Evolutionary conservation across 345 rosid species (phyloP).

Genomic region (Citrus reticulata): DNA sequence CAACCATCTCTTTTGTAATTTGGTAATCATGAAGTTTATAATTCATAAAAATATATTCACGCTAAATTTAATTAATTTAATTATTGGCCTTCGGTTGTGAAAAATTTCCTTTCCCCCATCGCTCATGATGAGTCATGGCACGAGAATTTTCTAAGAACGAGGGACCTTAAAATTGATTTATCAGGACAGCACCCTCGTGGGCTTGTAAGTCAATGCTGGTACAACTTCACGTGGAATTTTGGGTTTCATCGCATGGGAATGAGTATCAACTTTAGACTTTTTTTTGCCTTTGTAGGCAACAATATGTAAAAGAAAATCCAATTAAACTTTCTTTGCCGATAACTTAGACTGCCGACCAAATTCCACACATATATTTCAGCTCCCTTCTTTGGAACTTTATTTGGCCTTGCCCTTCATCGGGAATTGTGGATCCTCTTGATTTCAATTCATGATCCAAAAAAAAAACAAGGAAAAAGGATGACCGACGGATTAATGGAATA

Average conservation of each 20-base stretch:
- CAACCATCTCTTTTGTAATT: no score
- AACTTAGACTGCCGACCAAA: slow-evolving; percentile 12
- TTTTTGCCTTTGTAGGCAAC: no score
- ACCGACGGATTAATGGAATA: no score
- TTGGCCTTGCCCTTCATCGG: background rate
- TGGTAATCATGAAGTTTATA: no score
- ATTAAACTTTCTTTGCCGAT: background rate
- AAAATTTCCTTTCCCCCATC: no score
- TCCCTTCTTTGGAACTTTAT: background rate
- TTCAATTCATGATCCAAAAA: background rate
- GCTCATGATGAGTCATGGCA: no score
- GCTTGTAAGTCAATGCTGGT: slow-evolving; percentile 1
- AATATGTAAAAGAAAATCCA: no score
- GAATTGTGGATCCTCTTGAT: background rate
- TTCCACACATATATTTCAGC: background rate
- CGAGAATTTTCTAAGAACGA: no score
- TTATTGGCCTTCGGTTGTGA: no score
- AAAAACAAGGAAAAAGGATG: no score
- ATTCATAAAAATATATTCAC: no score
- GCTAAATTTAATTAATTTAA: no score
- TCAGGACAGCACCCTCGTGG: background rate
- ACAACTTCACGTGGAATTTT: slow-evolving; percentile 13
- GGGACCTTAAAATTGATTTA: background rate
- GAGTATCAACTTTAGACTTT: slow-evolving; percentile 1
- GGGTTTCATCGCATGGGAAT: background rate